These are phyloP conservation scores for Amphicarpaea edgeworthii DNA, from an alignment of 306 rosid genomes.

Conservation along the genomic window DNA sequence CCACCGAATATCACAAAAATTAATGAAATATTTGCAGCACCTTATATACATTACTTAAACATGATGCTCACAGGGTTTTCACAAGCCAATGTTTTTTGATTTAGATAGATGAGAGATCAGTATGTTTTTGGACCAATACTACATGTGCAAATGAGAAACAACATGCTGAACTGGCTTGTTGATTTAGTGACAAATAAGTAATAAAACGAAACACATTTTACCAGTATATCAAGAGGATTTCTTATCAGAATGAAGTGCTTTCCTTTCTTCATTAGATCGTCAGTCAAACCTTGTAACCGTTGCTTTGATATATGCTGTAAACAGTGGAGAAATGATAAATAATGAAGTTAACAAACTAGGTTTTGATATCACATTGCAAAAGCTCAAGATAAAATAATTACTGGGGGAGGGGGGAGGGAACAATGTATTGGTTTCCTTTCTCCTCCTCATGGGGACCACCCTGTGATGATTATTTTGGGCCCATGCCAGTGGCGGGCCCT, in stretches of 20 bases:
- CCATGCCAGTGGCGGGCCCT: not conserved
- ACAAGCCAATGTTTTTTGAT: not conserved
- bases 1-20: not conserved
- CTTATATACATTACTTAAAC: conserved; percentile 1
- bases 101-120: conserved; percentile 19
- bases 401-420: too few relatives aligned
- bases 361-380: not conserved
- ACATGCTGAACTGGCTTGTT: conserved; percentile 9
- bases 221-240: conserved; percentile 86
- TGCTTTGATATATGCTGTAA: conserved; percentile 83
- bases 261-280: conserved; percentile 74
- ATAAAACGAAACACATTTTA: conserved; percentile 42
- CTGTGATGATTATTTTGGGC: not conserved
- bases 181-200: conserved; percentile 21
- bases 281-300: conserved; percentile 63
- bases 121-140: conserved; percentile 16
- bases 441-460: not conserved
- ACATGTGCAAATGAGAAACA: conserved; percentile 7
- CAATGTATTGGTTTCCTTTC: not conserved
- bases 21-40: conserved; percentile 13
- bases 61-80: conserved; percentile 14
- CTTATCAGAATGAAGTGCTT: conserved; percentile 81
- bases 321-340: conserved; percentile 17
- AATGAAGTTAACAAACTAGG: conserved; percentile 2
- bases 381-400: conserved; percentile 1